Percentiles rank a stretch among this genome's conserved stretches.
phyloP scores from a whole-genome alignment of 352 stramenopile genomes.

The Globisporangium radiosum region DNA sequence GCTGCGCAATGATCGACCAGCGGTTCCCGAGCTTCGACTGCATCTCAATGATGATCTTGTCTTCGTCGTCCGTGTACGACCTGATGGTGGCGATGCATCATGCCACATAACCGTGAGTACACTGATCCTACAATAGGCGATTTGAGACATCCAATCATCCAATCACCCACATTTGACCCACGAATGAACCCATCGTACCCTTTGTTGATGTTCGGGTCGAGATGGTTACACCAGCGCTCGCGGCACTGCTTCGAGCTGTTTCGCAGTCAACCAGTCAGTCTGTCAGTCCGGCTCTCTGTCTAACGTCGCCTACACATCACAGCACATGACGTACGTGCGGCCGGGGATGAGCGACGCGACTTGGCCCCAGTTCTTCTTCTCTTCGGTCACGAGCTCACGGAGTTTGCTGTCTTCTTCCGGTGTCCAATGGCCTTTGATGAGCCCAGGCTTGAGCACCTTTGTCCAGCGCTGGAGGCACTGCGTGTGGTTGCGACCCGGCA shows the following conservation, averaged over 20 bases:
- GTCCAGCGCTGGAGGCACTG: conserved; percentile 92
- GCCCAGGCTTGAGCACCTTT: conserved; percentile 90
- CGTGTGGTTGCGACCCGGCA: conserved; percentile 88
- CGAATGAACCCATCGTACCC: conserved; percentile 33
- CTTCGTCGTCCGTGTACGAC: conserved; percentile 86
- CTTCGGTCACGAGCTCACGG: conserved; percentile 74
- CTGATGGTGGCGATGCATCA: conserved; percentile 17
- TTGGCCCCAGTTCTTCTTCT: conserved; percentile 89
- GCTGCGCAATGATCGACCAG: conserved; percentile 91
- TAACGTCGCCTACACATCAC: background rate
- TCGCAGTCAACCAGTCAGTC: background rate
- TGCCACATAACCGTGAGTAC: no score
- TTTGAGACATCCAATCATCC: background rate
- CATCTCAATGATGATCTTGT: conserved; percentile 91
- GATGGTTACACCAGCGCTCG: conserved; percentile 89
- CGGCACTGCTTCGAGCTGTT: conserved; percentile 89
- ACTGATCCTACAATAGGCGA: no score
- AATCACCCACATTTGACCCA: background rate
- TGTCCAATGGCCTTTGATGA: conserved; percentile 92
- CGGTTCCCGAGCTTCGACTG: conserved; percentile 89
- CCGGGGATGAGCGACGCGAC: conserved; percentile 73
- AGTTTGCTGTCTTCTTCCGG: conserved; percentile 88
- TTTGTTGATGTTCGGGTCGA: conserved; percentile 92
- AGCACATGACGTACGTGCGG: conserved; percentile 46
- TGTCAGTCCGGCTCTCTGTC: no score